phyloP scores from a whole-genome alignment of 192 early-diverging fungal genomes.

The Linnemannia schmuckeri region DNA sequence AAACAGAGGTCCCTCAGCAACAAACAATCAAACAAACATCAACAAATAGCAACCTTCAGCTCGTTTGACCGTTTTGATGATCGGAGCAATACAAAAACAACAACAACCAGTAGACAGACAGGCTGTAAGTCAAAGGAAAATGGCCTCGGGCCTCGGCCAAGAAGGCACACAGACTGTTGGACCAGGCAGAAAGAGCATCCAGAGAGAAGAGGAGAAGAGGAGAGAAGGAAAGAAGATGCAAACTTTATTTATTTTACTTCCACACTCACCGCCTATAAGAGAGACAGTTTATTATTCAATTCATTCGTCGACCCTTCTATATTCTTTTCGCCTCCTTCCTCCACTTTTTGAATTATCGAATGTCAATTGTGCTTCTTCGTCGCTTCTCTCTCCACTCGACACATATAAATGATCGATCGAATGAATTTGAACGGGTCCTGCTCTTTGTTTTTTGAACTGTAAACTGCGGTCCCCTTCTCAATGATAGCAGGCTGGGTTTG shows the following conservation, averaged over 20 bases:
- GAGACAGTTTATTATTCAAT: not conserved
- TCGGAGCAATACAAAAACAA: not conserved
- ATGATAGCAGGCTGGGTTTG: not conserved
- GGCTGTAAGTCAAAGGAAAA: not conserved
- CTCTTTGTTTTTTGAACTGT: not conserved
- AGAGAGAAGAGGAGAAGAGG: not conserved
- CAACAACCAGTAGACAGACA: too few relatives aligned
- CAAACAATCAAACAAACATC: not conserved
- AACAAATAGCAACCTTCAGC: not conserved
- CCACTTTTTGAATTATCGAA: not conserved
- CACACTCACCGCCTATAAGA: not conserved
- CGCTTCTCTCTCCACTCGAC: not conserved
- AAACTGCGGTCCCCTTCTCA: not conserved
- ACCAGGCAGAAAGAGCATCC: not conserved
- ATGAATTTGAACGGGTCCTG: not conserved
- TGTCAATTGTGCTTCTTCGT: not conserved
- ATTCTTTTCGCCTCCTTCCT: not conserved
- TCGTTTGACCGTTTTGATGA: not conserved
- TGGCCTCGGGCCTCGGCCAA: slow-evolving; percentile 6
- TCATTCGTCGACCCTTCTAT: not conserved
- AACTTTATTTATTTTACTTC: not conserved
- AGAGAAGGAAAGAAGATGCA: not conserved
- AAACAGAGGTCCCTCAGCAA: too few relatives aligned
- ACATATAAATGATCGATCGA: not conserved
- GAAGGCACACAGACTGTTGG: not conserved